These are phyloP conservation scores for Nicotiana paniculata DNA, from an alignment of 257 asterid species.

Conservation along the genomic window DNA sequence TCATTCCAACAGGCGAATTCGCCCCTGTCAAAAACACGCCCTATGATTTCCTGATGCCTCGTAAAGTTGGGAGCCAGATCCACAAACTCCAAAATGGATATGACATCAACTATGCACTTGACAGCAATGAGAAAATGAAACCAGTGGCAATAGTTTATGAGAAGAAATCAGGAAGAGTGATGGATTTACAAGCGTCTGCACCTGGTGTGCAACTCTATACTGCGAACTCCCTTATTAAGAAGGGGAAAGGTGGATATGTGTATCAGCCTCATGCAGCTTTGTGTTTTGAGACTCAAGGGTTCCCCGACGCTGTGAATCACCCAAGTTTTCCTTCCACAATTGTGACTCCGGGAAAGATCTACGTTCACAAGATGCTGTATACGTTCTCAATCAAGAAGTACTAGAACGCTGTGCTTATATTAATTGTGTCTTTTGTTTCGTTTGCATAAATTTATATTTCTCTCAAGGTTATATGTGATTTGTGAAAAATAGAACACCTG, in stretches of 20 bases:
- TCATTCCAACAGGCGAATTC: slow-evolving; percentile 9
- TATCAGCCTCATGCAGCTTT: slow-evolving; percentile 9
- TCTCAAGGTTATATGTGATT: background rate
- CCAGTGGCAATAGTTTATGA: background rate
- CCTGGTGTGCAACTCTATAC: slow-evolving; percentile 12
- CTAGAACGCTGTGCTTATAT: too few species aligned
- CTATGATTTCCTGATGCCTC: slow-evolving; percentile 9
- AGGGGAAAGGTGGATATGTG: slow-evolving; percentile 16
- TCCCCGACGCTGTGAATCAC: slow-evolving; percentile 77
- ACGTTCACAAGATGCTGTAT: slow-evolving; percentile 42
- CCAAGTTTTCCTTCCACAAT: slow-evolving; percentile 56
- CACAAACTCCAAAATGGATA: slow-evolving; percentile 6
- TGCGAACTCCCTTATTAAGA: background rate
- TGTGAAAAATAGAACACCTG: background rate
- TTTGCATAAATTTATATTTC: background rate
- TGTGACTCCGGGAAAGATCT: slow-evolving; percentile 39
- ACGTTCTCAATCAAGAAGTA: slow-evolving; percentile 27
- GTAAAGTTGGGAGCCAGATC: slow-evolving; percentile 3
- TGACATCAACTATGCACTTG: slow-evolving; percentile 9
- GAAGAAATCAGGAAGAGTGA: slow-evolving; percentile 7
- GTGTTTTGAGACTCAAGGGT: slow-evolving; percentile 72
- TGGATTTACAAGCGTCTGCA: background rate
- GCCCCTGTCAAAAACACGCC: slow-evolving; percentile 1
- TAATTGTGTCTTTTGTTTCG: background rate
- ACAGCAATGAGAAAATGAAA: background rate